Conservation (phyloP, 345 rosid genomes). For the Corchorus olitorius region DNA sequence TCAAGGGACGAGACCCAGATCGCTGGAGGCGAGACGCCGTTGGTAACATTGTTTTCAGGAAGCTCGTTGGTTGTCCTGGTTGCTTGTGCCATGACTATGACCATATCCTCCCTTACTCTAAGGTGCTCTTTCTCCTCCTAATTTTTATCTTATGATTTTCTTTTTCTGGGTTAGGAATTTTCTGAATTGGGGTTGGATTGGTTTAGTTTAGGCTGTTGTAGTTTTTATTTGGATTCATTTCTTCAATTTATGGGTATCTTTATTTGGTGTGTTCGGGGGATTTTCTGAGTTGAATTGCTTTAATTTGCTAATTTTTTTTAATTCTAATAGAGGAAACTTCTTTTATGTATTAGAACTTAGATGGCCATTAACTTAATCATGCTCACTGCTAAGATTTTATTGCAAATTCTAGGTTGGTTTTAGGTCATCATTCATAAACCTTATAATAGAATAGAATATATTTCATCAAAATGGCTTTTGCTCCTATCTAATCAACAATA, state of each 20-base stretch:
- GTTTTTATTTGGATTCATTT: background rate
- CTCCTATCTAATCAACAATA: background rate
- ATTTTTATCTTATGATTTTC: background rate
- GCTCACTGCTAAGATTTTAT: background rate
- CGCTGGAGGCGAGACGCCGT: slow-evolving; percentile 86
- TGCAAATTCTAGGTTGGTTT: background rate
- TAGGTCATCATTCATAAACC: background rate
- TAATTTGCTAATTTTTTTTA: background rate
- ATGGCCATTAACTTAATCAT: background rate
- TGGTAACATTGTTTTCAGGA: slow-evolving; percentile 83
- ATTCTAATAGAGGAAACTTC: background rate
- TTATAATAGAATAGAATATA: background rate
- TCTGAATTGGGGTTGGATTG: slow-evolving; percentile 11
- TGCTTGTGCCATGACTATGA: slow-evolving; percentile 98
- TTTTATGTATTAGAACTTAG: background rate
- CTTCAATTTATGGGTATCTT: background rate
- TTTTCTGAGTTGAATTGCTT: background rate
- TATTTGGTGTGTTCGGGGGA: background rate
- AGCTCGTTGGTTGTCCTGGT: slow-evolving; percentile 94
- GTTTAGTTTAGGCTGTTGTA: slow-evolving; percentile 1
- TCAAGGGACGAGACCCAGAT: slow-evolving; percentile 80
- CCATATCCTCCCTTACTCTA: slow-evolving; percentile 91
- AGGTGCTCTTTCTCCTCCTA: slow-evolving; percentile 43
- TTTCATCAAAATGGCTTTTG: background rate
- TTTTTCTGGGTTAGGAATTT: background rate